Percentiles rank a stretch among this genome's conserved stretches.
Evolutionary conservation across 768 basidiomycete genomes (phyloP).

Genomic region (Russula brevipes): DNA sequence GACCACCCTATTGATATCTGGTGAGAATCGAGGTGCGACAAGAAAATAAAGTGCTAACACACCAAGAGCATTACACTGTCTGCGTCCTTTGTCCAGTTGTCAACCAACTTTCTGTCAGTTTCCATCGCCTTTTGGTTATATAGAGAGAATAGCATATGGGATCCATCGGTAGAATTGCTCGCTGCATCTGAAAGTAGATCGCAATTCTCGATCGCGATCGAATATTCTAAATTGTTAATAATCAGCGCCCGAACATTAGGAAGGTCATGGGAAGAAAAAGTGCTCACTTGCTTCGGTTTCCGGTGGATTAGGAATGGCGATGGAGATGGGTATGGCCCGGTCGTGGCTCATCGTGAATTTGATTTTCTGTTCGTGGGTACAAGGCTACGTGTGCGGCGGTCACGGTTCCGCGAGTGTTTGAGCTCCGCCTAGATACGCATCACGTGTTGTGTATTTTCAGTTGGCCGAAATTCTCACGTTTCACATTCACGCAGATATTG

Average conservation of each 20-base stretch:
- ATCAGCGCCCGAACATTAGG: not conserved
- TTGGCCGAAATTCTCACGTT: too few relatives aligned
- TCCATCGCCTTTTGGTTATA: slow-evolving; percentile 2
- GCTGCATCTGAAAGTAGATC: not conserved
- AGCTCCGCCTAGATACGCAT: too few relatives aligned
- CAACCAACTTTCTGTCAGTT: slow-evolving; percentile 3
- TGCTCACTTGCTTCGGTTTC: too few relatives aligned
- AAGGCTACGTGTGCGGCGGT: too few relatives aligned
- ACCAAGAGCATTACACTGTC: slow-evolving; percentile 1
- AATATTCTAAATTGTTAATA: not conserved
- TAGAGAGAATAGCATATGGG: slow-evolving; percentile 2
- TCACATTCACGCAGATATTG: too few relatives aligned
- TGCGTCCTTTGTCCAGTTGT: slow-evolving; percentile 7
- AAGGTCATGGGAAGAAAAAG: too few relatives aligned
- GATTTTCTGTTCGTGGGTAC: too few relatives aligned
- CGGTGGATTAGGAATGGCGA: too few relatives aligned
- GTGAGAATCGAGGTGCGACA: not conserved
- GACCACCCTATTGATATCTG: not conserved
- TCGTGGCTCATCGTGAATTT: too few relatives aligned
- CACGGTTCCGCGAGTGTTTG: too few relatives aligned
- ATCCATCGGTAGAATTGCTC: not conserved
- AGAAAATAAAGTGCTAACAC: not conserved
- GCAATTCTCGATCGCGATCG: not conserved
- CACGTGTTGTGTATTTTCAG: too few relatives aligned
- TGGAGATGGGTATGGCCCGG: too few relatives aligned